Evolutionary conservation across 140 eudicot species (phyloP), one percentile per base, ranked within the genome.

Genomic region (Cichorium intybus): DNA sequence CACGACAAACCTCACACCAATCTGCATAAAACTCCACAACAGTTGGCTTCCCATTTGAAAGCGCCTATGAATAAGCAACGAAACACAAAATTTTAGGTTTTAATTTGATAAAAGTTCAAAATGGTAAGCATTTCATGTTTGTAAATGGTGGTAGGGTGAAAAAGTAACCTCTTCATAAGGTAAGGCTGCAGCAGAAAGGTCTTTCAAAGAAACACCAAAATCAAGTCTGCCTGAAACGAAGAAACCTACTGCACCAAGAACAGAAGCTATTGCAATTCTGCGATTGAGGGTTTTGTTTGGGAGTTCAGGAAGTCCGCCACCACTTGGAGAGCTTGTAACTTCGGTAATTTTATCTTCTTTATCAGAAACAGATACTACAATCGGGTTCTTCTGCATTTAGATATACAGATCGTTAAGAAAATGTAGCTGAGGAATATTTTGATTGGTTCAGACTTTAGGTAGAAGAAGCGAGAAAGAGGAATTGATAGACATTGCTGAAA

Each of bases 1-100:
- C 97, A 58, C 97, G 84, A 60, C 99, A 94, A 60, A 94, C 99
- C 78, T 94, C 99, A 56, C 99, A 94, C 99, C 99, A 94, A 75
- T 94, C 99, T 64, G 99, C 99, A 61, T 94, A 94, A 78, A 94
- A 94, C 80, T 94, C 99, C 73, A 94, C 99, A 70, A 94, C 99
- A 10, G 99, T 94, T 6, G 99, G 99, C 80, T 82, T 94, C 53
- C 95, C 95, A n/a, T 94, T 94, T 18, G 95, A 84, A 65, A 94
- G 88, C 48, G 99, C 99, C 99, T 94, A 48, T 53, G 12, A 55
- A 70, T 56, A 52, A 68, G 14, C 45, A 73, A 53, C 68, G 29
- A 51, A 56, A 77, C 10, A 33, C 62, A 49, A 34, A 59, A 10
- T 59, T 26, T 34, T 60, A 35, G 50, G 51, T 26, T 34, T 22